Base-by-base conservation (phyloP, 208 protist species). In the Trypanosoma mega region DNA sequence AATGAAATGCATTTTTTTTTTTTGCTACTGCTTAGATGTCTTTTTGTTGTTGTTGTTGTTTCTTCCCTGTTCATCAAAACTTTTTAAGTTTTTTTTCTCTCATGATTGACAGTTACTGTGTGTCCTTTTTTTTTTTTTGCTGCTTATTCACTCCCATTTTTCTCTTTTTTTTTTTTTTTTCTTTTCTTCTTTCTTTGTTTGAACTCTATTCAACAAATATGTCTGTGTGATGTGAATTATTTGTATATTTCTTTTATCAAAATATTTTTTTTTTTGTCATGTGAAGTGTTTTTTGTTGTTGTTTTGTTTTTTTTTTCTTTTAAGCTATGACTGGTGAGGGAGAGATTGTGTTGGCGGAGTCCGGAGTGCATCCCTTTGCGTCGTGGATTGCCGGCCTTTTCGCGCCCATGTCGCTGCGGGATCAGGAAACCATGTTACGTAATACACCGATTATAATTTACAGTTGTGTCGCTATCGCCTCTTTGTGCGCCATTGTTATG, bases 331-430 rank as follows among this genome's bases (percentile, higher is more conserved):
- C 23, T 41, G 46, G 58, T 73, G 58, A 37, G 47, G 20, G 18
- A 34, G 23, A 24, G 12, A 14, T n/a, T 33, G 45, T n/a, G 45
- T 8, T 39, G 41, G 37, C 24, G 11, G 33, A 21, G 27, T 26
- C 30, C 11, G 29, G 47, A 12, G 71, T 90, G 18, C 85, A 94
- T 57, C 85, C 88, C 1, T 44, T 80, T 2, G 78, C 85, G 11
- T 67, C 46, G 4, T 82, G 69, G 58, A 30, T 94, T 21, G 77
- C 82, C 3, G 74, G 69, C n/a, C 65, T 94, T 20, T 56, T 79
- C 9, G 78, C 78, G n/a, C 85, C 82, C 57, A 92, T 95, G 85
- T 93, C 82, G 14, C 58, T 95, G 14, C 43, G 27, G 12, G 89
- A 93, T 39, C 89, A 95, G 55, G 43, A 51, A 36, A 64, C 53